Evolutionary conservation across 1,284 basidiomycete species (phyloP), one percentile per base, ranked within the genome.

Genomic region (Trametes hirsuta): DNA sequence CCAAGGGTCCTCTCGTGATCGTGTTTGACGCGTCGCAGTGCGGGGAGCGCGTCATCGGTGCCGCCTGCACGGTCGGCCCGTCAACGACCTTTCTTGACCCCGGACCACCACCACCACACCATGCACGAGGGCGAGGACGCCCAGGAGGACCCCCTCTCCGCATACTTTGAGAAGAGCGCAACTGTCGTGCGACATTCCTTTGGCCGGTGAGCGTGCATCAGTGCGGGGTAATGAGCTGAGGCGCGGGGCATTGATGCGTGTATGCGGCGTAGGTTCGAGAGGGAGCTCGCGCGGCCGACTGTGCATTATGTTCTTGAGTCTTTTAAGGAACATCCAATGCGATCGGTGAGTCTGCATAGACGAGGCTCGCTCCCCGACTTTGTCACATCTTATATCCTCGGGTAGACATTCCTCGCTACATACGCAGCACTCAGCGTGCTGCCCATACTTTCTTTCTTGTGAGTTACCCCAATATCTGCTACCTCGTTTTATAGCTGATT

Each of bases 121-220:
- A 45, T 53, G 53, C 34, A 40, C 49, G 49, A 46, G 18, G 11
- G 21, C 21, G 42, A 60, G 47, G 58, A 60, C n/a, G 50, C 53
- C 6, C 53, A 60, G 47, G 64, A 63, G 18, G 59, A 64, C 36
- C 48, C 63, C 25, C 56, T 65, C 22, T 59, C 53, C 9, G 64
- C 58, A 18, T 65, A 63, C 51, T 65, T 65, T 44, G 64, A 65
- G 47, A 63, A 61, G 50, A 65, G 61, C 49, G 64, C 64, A 18
- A 56, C 55, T 0, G 64, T 50, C 5, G 64, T 65, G n/a, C 55
- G 64, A n/a, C 41, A 45, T 14, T 50, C 59, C 2, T 63, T 65
- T 47, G 59, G 46, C 36, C 58, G 64, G 64, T 63, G 35, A 42
- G 61, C 49, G 11, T 21, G 40, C 25, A n/a, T 18, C 14, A 21